Evolutionary conservation across 2,329 filamentous ascomycete genomes (phyloP).

Genomic region (Fusarium dlaminii): DNA sequence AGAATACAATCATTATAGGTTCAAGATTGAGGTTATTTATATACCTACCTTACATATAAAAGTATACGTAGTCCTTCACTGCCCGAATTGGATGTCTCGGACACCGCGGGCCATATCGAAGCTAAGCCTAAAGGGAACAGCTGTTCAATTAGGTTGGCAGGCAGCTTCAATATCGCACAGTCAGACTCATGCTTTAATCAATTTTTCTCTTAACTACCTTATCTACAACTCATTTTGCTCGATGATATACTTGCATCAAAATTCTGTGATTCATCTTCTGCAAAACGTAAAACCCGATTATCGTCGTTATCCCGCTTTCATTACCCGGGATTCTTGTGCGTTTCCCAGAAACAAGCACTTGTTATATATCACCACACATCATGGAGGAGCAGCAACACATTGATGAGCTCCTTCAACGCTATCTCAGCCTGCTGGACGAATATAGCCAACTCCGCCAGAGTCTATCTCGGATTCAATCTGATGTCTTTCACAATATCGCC

Average conservation of each 20-base stretch:
- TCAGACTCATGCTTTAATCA: not conserved
- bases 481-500: conserved; percentile 70
- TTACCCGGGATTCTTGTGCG: not conserved
- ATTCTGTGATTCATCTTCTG: not conserved
- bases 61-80: not conserved
- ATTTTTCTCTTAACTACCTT: not conserved
- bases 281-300: too few relatives aligned
- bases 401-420: conserved; percentile 71
- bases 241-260: not conserved
- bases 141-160: conserved; percentile 4
- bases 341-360: not conserved
- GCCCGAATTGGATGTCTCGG: not conserved
- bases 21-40: not conserved
- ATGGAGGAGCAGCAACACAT: conserved; percentile 55
- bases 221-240: not conserved
- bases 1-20: not conserved
- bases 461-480: conserved; percentile 63
- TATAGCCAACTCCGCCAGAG: conserved; percentile 69
- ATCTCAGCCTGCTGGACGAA: conserved; percentile 72
- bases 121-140: conserved; percentile 32
- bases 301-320: not conserved
- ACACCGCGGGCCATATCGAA: not conserved
- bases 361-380: not conserved
- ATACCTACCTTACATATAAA: not conserved
- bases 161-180: not conserved